Base-by-base conservation (phyloP, 495 filamentous ascomycete species). In the Annulohypoxylon maeteangense region DNA sequence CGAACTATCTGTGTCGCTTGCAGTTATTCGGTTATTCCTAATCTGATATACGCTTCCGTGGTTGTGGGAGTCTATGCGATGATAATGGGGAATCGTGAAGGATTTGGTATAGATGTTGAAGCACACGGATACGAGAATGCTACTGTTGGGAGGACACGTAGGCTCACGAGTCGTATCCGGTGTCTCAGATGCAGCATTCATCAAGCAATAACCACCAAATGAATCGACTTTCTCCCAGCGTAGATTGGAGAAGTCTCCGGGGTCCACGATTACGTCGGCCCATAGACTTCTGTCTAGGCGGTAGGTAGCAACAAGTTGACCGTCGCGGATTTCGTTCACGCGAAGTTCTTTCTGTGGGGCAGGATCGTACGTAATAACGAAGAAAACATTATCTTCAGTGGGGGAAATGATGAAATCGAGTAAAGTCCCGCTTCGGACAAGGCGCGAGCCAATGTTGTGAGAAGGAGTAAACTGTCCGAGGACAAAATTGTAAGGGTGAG, bases 91-190 rank as follows among this genome's bases (percentile, higher is more conserved):
- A 14, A 74, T 57, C 5, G 67, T 70, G 60, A 77, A 76, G 20
- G 70, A 20, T 40, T 76, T 77, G 3, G 73, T 77, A 65, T 77
- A 74, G 27, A 77, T 76, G 23, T 77, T 77, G 53, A 77, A 77
- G 56, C 75, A 77, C 7, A 77, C 62, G 1, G 75, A 69, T 55
- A 71, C 58, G 23, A 77, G 70, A 34, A 56, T 62, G n/a, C 71
- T 61, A 10, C 50, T 57, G 32, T 44, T 50, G 4, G 57, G 44
- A 48, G 62, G 66, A 29, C 75, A 77, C 0, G 62, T n/a, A 54
- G 72, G 60, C 31, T 59, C 63, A 8, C 38, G 58, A 3, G 31
- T n/a, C 3, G 60, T 36, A 10, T 40, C n/a, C 18, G 38, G 40
- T 16, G 61, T 67, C 18, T 64, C 64, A 16, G 62, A 70, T 23